Percentiles rank a stretch among this genome's conserved stretches.
phyloP scores from a whole-genome alignment of 2,329 filamentous ascomycete species.

The Emergomyces orientalis region DNA sequence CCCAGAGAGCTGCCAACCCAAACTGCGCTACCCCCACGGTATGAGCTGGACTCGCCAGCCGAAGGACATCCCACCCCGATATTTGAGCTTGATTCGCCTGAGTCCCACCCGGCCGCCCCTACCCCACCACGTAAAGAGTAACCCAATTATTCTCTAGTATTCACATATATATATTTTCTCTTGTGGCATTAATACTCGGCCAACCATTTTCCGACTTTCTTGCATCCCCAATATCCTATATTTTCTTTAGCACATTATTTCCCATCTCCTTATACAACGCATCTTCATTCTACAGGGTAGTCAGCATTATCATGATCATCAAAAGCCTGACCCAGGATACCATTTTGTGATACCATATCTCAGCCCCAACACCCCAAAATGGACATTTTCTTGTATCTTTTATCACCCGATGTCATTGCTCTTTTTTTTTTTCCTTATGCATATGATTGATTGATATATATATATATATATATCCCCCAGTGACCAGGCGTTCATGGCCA shows the following conservation, averaged over 20 bases:
- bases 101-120: neutral
- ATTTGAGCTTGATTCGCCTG: constrained; percentile 3
- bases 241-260: neutral
- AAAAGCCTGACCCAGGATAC: neutral
- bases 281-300: neutral
- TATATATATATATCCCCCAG: neutral
- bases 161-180: neutral
- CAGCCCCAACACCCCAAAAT: neutral
- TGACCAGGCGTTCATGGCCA: neutral
- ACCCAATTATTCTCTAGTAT: neutral
- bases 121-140: neutral
- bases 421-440: neutral
- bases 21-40: neutral
- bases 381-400: neutral
- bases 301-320: neutral
- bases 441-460: neutral
- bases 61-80: neutral
- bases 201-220: neutral
- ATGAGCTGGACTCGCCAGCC: neutral
- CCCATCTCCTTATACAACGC: neutral
- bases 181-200: neutral
- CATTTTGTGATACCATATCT: neutral
- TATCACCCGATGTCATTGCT: neutral
- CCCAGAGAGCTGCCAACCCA: neutral
- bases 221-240: neutral